These are phyloP conservation scores for Schizopora paradoxa DNA, from an alignment of 1,284 basidiomycete genomes.

Conservation along the genomic window DNA sequence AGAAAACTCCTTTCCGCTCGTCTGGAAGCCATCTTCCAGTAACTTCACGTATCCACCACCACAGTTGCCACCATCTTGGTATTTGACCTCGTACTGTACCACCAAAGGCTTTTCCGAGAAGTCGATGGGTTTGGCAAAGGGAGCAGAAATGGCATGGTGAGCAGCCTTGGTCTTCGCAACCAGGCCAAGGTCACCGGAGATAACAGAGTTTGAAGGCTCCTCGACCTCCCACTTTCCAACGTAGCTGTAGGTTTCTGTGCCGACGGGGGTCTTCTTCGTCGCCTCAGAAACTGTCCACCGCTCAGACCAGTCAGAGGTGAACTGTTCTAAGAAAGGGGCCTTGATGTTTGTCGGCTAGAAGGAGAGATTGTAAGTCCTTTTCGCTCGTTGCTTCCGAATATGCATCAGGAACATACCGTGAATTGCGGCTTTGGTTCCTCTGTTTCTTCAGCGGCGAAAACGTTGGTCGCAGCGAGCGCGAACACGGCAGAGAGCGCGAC, in stretches of 20 bases:
- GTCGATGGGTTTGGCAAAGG: constrained; percentile 76
- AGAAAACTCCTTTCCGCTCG: constrained; percentile 88
- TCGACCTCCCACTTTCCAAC: constrained; percentile 98
- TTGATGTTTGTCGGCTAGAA: constrained; percentile 73
- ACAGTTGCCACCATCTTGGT: constrained; percentile 98
- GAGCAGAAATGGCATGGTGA: constrained; percentile 96
- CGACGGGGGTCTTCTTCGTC: constrained; percentile 93
- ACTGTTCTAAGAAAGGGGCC: constrained; percentile 97
- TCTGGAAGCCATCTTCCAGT: constrained; percentile 88
- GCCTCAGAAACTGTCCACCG: constrained; percentile 97
- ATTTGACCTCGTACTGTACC: constrained; percentile 98
- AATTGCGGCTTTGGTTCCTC: constrained; percentile 63
- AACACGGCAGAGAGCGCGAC: constrained; percentile 72
- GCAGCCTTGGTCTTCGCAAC: constrained; percentile 91
- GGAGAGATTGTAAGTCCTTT: constrained; percentile 14
- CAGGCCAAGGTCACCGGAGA: constrained; percentile 83
- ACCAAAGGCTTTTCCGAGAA: constrained; percentile 88
- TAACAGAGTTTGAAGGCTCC: constrained; percentile 68
- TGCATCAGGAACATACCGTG: constrained; percentile 42
- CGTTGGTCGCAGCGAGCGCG: constrained; percentile 57
- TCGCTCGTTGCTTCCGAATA: background rate
- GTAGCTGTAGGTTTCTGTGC: constrained; percentile 92
- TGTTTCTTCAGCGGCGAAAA: constrained; percentile 27
- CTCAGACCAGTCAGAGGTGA: constrained; percentile 84
- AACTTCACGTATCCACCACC: constrained; percentile 99